Percentiles rank a stretch among this genome's conserved stretches.
These are phyloP conservation scores for Cyclanthera cordifolia DNA, from an alignment of 306 rosid species.

Conservation along the genomic window DNA sequence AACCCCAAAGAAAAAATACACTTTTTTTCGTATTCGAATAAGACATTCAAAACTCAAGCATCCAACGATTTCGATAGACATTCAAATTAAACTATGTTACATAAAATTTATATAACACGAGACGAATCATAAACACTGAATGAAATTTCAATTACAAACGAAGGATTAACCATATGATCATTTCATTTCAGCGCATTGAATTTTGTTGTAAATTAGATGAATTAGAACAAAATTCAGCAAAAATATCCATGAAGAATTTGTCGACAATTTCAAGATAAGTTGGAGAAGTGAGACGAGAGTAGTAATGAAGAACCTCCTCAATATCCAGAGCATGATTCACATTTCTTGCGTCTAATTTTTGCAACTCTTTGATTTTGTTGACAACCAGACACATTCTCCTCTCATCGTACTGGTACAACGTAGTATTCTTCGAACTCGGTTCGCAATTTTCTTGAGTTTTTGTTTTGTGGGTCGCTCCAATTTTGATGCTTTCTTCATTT, in stretches of 20 bases:
- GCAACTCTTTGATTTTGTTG: slow-evolving; percentile 64
- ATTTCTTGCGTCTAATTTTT: slow-evolving; percentile 55
- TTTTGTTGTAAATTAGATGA: slow-evolving; percentile 29
- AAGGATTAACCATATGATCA: neutral
- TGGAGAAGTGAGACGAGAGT: slow-evolving; percentile 70
- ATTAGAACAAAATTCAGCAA: slow-evolving; percentile 37
- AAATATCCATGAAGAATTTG: slow-evolving; percentile 63
- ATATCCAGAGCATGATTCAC: slow-evolving; percentile 71
- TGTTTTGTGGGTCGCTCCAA: slow-evolving; percentile 13
- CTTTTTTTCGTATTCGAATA: neutral
- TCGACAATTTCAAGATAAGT: slow-evolving; percentile 75
- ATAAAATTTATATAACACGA: neutral
- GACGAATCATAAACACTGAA: neutral
- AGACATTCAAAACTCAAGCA: neutral
- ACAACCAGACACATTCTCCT: slow-evolving; percentile 33
- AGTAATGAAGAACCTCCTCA: slow-evolving; percentile 79
- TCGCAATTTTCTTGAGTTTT: slow-evolving; percentile 20
- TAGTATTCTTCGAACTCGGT: neutral
- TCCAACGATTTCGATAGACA: neutral
- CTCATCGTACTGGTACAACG: neutral
- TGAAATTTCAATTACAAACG: neutral
- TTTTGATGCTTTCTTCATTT: slow-evolving; percentile 13
- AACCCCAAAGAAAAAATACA: neutral
- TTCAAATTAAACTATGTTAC: slow-evolving; percentile 6
- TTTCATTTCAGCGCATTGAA: too few relatives aligned